Evolutionary conservation across 371 early-diverging fungal species (phyloP).

Genomic region (Mucor piriformis): DNA sequence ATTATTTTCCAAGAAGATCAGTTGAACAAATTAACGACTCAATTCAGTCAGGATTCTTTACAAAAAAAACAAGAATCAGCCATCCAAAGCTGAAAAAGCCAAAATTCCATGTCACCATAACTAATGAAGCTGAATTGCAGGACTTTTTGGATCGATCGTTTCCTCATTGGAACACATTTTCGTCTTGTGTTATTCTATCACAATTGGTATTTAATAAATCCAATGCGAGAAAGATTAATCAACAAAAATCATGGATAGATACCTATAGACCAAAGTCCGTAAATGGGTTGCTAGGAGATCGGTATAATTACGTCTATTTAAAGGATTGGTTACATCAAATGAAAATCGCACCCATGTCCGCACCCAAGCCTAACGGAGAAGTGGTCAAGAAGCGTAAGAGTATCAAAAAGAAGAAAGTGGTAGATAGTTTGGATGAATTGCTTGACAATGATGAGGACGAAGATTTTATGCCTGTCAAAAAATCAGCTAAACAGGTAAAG

Average conservation of each 20-base stretch:
- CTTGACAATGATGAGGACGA: slow-evolving; percentile 27
- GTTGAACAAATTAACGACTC: neutral
- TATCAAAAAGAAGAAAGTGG: slow-evolving; percentile 11
- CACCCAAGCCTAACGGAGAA: neutral
- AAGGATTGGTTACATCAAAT: slow-evolving; percentile 45
- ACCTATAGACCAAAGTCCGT: slow-evolving; percentile 36
- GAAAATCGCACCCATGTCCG: slow-evolving; percentile 35
- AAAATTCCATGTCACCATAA: neutral
- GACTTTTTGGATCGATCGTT: slow-evolving; percentile 7
- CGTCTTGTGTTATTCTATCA: slow-evolving; percentile 14
- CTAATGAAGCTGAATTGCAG: neutral
- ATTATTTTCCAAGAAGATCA: neutral
- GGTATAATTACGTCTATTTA: slow-evolving; percentile 25
- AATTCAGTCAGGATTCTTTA: neutral
- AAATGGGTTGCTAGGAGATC: slow-evolving; percentile 30
- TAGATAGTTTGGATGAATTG: neutral
- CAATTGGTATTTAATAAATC: slow-evolving; percentile 11
- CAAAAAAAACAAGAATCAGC: neutral
- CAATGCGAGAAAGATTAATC: neutral
- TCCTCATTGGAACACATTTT: slow-evolving; percentile 17
- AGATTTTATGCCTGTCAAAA: slow-evolving; percentile 25
- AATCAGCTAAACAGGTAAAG: slow-evolving; percentile 13
- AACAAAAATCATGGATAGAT: slow-evolving; percentile 32
- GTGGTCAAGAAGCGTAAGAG: slow-evolving; percentile 1
- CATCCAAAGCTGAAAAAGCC: neutral